Percentiles rank a stretch among this genome's conserved stretches.
Evolutionary conservation across 2,329 filamentous ascomycete genomes (phyloP).

Genomic region (Colletotrichum australisinense): DNA sequence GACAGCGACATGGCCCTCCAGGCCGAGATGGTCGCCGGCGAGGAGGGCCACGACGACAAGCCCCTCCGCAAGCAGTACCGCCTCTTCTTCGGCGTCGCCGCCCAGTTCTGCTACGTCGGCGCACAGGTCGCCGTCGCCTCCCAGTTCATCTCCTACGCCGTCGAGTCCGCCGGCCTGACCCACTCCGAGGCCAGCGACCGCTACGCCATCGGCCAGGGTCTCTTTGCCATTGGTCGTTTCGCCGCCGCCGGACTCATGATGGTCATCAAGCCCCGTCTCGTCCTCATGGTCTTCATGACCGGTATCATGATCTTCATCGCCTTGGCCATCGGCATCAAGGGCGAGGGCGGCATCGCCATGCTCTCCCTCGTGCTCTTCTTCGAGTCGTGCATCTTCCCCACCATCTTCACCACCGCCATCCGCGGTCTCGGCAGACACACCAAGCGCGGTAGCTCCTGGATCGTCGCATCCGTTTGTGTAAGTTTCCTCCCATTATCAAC

Average conservation of each 20-base stretch:
- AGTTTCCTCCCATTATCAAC: background rate
- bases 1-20: slow-evolving; percentile 72
- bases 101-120: slow-evolving; percentile 74
- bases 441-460: slow-evolving; percentile 60
- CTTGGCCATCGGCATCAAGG: slow-evolving; percentile 62
- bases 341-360: slow-evolving; percentile 64
- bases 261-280: slow-evolving; percentile 64
- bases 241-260: slow-evolving; percentile 67
- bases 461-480: slow-evolving; percentile 17
- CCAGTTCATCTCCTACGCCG: slow-evolving; percentile 65
- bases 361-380: slow-evolving; percentile 68
- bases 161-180: slow-evolving; percentile 46
- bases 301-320: slow-evolving; percentile 66
- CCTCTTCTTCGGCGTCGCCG: slow-evolving; percentile 69
- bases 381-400: slow-evolving; percentile 69
- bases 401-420: slow-evolving; percentile 66
- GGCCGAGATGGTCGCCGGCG: slow-evolving; percentile 51
- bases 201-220: slow-evolving; percentile 68
- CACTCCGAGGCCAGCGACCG: slow-evolving; percentile 53
- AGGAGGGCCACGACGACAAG: slow-evolving; percentile 47
- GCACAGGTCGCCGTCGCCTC: slow-evolving; percentile 65
- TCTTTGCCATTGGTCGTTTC: slow-evolving; percentile 71
- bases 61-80: slow-evolving; percentile 69
- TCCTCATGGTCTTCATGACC: slow-evolving; percentile 65
- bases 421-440: slow-evolving; percentile 67